Evolutionary conservation across 352 stramenopile species (phyloP).

Genomic region (Pythium dissotocum): DNA sequence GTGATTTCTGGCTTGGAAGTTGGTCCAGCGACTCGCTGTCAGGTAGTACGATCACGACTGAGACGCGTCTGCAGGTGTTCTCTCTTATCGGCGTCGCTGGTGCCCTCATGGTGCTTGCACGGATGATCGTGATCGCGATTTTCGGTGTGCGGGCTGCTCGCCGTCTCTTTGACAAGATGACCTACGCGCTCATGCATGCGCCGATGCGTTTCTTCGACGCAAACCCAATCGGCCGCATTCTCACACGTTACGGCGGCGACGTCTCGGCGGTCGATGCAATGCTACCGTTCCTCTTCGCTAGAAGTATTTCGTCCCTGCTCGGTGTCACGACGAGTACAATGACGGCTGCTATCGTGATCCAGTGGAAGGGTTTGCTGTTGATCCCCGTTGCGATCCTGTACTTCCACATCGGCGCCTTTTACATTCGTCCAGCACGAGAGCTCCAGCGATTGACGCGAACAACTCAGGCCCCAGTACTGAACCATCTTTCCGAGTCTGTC

Average conservation of each 20-base stretch:
- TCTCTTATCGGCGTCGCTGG: conserved; percentile 45
- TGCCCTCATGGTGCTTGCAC: conserved; percentile 57
- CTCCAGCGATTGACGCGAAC: conserved; percentile 34
- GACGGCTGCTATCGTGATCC: conserved; percentile 78
- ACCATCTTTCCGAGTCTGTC: conserved; percentile 35
- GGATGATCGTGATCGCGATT: conserved; percentile 49
- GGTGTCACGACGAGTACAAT: conserved; percentile 77
- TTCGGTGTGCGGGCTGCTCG: conserved; percentile 51
- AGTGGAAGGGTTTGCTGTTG: conserved; percentile 77
- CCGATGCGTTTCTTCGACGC: conserved; percentile 94
- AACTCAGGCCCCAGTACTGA: conserved; percentile 33
- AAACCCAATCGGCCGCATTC: conserved; percentile 86
- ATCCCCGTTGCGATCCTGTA: conserved; percentile 86
- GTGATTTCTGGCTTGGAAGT: not conserved
- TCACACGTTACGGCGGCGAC: conserved; percentile 91
- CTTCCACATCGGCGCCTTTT: conserved; percentile 35
- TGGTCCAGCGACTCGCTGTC: not conserved
- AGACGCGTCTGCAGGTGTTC: conserved; percentile 72
- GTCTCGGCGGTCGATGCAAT: conserved; percentile 92
- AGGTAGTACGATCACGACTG: not conserved
- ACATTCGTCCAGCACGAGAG: conserved; percentile 34
- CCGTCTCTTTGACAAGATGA: conserved; percentile 85
- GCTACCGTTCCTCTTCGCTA: conserved; percentile 46
- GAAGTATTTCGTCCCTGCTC: conserved; percentile 36
- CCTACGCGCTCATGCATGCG: conserved; percentile 80